These are phyloP conservation scores for Benincasa hispida DNA, from an alignment of 306 rosid genomes.

Conservation along the genomic window DNA sequence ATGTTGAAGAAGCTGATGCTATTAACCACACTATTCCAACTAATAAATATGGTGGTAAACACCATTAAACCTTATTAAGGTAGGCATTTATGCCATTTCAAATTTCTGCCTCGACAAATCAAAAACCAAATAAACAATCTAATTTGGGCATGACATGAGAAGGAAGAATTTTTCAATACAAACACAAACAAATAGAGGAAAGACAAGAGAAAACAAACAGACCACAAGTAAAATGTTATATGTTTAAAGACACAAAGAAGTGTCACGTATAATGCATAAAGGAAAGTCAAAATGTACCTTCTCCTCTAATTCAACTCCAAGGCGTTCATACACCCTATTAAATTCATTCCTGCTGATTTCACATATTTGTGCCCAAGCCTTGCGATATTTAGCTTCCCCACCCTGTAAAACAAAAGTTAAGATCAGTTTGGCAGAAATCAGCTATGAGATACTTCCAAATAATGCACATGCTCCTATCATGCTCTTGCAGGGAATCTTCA, in stretches of 20 bases:
- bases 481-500: background rate
- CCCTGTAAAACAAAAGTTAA: slow-evolving; percentile 27
- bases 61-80: background rate
- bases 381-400: slow-evolving; percentile 54
- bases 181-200: background rate
- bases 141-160: background rate
- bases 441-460: background rate
- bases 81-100: background rate
- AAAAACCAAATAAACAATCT: background rate
- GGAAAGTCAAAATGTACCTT: slow-evolving; percentile 31
- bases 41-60: background rate
- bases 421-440: background rate
- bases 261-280: background rate
- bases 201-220: background rate
- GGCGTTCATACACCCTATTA: slow-evolving; percentile 70
- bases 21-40: background rate
- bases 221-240: background rate
- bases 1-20: background rate
- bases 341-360: slow-evolving; percentile 84
- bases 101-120: background rate
- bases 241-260: background rate
- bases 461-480: background rate
- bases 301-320: slow-evolving; percentile 69
- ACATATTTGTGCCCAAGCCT: slow-evolving; percentile 80
- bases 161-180: background rate